Conservation (phyloP, 208 protist species). For the Trypanosoma scelopori region DNA sequence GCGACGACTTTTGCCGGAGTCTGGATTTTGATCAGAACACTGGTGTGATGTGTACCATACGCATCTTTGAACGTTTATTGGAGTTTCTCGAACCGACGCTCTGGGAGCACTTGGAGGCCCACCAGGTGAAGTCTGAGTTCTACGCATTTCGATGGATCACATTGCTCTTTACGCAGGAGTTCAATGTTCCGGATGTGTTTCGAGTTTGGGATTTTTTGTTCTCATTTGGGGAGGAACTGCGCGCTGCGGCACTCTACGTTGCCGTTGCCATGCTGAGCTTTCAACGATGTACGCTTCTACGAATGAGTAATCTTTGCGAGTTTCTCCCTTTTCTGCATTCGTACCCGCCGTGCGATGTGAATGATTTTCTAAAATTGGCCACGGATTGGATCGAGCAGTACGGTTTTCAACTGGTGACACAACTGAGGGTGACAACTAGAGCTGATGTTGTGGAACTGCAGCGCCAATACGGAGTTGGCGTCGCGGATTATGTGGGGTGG, state of each 20-base stretch:
- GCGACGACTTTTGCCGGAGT: conserved; percentile 70
- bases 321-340: conserved; percentile 68
- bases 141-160: conserved; percentile 88
- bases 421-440: conserved; percentile 36
- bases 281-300: conserved; percentile 44
- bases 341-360: conserved; percentile 52
- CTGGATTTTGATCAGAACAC: conserved; percentile 53
- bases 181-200: conserved; percentile 70
- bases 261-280: conserved; percentile 60
- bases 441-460: conserved; percentile 39
- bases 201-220: conserved; percentile 89
- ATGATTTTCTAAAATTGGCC: conserved; percentile 55
- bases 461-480: conserved; percentile 25
- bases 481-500: conserved; percentile 4
- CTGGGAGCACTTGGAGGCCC: conserved; percentile 39
- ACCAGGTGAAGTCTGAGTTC: conserved; percentile 55
- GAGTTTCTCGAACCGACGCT: conserved; percentile 61
- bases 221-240: conserved; percentile 62
- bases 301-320: conserved; percentile 33
- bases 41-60: conserved; percentile 63
- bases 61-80: conserved; percentile 64
- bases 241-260: conserved; percentile 47
- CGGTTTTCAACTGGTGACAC: conserved; percentile 36
- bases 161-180: conserved; percentile 86
- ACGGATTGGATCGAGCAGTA: conserved; percentile 52